Evolutionary conservation across 805 yeast genomes (phyloP).

Genomic region (Yarrowia deformans): DNA sequence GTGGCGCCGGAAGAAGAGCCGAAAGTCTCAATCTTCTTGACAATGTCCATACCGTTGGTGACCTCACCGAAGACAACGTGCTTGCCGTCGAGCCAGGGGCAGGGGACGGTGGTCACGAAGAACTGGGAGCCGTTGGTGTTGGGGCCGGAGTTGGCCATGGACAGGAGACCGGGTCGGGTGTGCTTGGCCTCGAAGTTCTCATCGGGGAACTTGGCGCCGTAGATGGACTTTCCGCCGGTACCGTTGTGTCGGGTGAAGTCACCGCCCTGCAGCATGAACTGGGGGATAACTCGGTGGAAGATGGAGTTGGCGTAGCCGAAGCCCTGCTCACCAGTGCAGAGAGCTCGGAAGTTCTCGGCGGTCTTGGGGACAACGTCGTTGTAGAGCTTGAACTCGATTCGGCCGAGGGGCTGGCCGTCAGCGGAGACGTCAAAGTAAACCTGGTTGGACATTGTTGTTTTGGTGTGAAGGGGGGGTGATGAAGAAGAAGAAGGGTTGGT

Average conservation of each 20-base stretch:
- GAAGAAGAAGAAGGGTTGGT: conserved; percentile 12
- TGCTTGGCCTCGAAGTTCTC: conserved; percentile 79
- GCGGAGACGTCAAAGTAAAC: conserved; percentile 38
- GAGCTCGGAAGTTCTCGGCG: conserved; percentile 93
- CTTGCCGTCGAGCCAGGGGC: conserved; percentile 91
- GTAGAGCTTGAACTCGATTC: conserved; percentile 86
- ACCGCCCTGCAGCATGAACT: conserved; percentile 97
- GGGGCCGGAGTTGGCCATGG: conserved; percentile 99
- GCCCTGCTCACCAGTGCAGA: conserved; percentile 94
- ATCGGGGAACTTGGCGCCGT: conserved; percentile 76
- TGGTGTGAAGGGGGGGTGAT: neutral
- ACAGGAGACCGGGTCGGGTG: conserved; percentile 79
- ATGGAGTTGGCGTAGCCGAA: conserved; percentile 83
- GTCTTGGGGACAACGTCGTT: conserved; percentile 94
- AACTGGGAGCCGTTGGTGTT: conserved; percentile 98
- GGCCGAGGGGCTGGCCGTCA: conserved; percentile 72
- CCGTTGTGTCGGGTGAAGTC: conserved; percentile 88
- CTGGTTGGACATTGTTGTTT: conserved; percentile 32
- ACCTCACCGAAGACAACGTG: conserved; percentile 97
- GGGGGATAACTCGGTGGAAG: conserved; percentile 97
- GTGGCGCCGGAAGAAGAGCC: conserved; percentile 78
- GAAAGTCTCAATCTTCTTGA: conserved; percentile 80
- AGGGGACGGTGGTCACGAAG: conserved; percentile 88
- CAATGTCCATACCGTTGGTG: conserved; percentile 80
- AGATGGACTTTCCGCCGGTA: conserved; percentile 88